Conservation (phyloP, 495 filamentous ascomycete genomes). For the Hypoxylon subgilvum region DNA sequence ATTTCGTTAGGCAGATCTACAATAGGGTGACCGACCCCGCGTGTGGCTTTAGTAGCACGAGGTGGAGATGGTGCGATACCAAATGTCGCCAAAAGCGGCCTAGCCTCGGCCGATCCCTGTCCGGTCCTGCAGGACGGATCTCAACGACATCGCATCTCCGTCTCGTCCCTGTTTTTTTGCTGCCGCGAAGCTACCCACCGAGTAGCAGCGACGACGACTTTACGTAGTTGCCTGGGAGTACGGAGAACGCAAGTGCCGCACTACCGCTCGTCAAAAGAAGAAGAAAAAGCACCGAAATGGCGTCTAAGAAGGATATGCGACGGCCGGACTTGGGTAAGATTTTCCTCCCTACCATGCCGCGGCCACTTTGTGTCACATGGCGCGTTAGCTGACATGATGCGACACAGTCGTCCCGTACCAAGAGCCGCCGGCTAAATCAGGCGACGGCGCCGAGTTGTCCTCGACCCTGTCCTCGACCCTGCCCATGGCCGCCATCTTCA, state of each 20-base stretch:
- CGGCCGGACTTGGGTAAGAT: conserved; percentile 77
- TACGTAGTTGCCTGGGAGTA: too few relatives aligned
- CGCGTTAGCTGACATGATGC: conserved; percentile 5
- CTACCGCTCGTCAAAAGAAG: not conserved
- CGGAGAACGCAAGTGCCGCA: not conserved
- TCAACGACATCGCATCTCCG: conserved; percentile 34
- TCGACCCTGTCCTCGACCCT: conserved; percentile 81
- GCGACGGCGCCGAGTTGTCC: conserved; percentile 54
- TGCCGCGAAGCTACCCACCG: too few relatives aligned
- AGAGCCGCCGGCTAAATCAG: conserved; percentile 50
- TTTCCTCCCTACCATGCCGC: conserved; percentile 8
- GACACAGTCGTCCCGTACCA: conserved; percentile 58
- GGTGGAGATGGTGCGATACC: too few relatives aligned
- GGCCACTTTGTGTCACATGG: too few relatives aligned
- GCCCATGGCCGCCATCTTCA: conserved; percentile 95
- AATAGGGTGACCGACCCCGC: not conserved
- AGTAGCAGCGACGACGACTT: too few relatives aligned
- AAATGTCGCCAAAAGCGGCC: not conserved
- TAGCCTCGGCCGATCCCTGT: conserved; percentile 19
- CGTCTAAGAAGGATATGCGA: conserved; percentile 85
- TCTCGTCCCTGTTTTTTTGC: not conserved
- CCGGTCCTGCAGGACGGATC: conserved; percentile 26
- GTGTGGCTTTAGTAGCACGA: not conserved
- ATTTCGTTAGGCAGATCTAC: not conserved
- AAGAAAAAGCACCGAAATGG: conserved; percentile 54